These are phyloP conservation scores for Globisporangium spiculum DNA, from an alignment of 352 stramenopile genomes.

Conservation along the genomic window DNA sequence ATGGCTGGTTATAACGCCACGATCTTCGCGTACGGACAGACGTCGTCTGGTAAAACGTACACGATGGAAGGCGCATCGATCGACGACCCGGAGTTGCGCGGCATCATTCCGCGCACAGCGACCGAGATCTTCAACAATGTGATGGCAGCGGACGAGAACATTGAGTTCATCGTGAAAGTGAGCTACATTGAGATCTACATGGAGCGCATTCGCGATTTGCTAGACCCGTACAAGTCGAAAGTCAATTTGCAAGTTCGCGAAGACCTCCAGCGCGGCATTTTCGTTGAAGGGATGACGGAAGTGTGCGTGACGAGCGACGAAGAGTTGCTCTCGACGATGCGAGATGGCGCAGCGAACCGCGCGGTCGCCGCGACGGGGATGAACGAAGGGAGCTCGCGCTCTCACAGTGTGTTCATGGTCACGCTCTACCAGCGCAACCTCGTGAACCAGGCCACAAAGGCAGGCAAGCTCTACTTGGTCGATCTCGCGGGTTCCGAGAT, in stretches of 20 bases:
- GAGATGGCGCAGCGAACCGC: conserved; percentile 73
- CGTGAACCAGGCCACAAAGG: conserved; percentile 84
- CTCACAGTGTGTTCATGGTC: conserved; percentile 92
- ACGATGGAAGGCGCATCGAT: conserved; percentile 88
- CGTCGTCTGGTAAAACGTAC: conserved; percentile 87
- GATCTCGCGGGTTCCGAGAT: conserved; percentile 94
- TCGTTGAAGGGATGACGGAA: conserved; percentile 92
- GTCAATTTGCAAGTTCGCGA: conserved; percentile 90
- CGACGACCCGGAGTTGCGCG: conserved; percentile 79
- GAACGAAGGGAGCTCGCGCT: conserved; percentile 91
- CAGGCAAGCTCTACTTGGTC: conserved; percentile 91
- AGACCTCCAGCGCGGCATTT: conserved; percentile 87
- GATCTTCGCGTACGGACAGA: conserved; percentile 93
- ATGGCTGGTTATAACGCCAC: conserved; percentile 93
- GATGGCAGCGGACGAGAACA: conserved; percentile 84
- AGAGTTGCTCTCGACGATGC: conserved; percentile 86
- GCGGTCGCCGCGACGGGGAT: conserved; percentile 90
- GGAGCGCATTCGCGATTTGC: conserved; percentile 91
- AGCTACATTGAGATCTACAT: conserved; percentile 97
- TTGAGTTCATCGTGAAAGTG: conserved; percentile 92
- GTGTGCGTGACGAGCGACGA: conserved; percentile 91
- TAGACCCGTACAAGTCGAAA: conserved; percentile 90
- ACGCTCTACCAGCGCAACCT: conserved; percentile 87
- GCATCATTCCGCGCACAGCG: conserved; percentile 87
- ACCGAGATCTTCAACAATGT: conserved; percentile 89